Evolutionary conservation across 768 basidiomycete genomes (phyloP), one percentile per base, ranked within the genome.

Genomic region (Mycena amicta): DNA sequence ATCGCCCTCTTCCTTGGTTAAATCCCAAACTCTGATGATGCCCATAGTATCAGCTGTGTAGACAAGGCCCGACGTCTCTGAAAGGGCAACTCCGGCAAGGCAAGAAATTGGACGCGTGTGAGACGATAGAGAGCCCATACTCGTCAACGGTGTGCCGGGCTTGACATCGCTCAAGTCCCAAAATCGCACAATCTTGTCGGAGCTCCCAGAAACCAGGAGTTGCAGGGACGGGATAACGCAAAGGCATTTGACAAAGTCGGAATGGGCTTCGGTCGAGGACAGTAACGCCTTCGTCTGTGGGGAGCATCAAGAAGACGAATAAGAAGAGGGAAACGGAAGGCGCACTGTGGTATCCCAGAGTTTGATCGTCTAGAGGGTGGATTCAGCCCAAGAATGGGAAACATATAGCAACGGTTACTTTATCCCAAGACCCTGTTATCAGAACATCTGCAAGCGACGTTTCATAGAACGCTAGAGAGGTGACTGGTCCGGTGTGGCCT

Each of bases 21-120:
- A 67, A 25, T 82, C 74, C 95, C 95, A 99, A 27, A 86, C 73
- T 59, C 88, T 91, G 69, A 98, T 86, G 8, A 90, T 70, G 2
- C 96, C 97, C 88, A 98, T 91, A 3, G 92, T 95, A 71, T 98
- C 96, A 5, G 84, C 93, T 0, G 93, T 93, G 70, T 88, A 92
- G 4, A 98, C 72, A 26, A 80, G 74, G 0, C 75, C 82, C 20
- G 76, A 73, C 12, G 68, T 69, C n/a, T 75, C 77, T 3, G 84
- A 82, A 37, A 74, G 62, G 15, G 73, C 63, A 57, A 78, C 75
- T n/a, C 82, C 88, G 37, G 84, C 81, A 13, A 97, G 71, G 59
- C 84, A 85, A 70, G 93, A 92, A 6, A 98, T 86, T 3, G 96
- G 96, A 15, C 96, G 84, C 8, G 86, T 90, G 72, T 99, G 96